Evolutionary conservation across 1,139 yeast genomes (phyloP), one percentile per base, ranked within the genome.

Genomic region (Blastobotrys raffinosifermentans): DNA sequence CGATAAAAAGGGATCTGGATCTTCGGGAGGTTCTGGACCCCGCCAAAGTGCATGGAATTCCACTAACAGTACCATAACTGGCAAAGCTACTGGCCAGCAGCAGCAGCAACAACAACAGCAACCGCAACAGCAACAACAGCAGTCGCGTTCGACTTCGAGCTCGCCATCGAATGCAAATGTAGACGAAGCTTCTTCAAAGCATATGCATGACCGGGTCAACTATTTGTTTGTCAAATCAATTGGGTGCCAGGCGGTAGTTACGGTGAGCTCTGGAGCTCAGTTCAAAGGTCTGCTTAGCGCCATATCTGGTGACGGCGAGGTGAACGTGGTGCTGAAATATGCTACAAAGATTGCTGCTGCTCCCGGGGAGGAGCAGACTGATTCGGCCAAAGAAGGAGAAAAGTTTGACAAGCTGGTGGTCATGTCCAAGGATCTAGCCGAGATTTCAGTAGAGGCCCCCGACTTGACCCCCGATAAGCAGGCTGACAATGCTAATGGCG

Each of bases 341-440:
- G 82, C 82, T 3, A 61, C 70, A 32, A 59, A 71, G 47, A 50
- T 67, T 31, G 58, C 60, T 7, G 46, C 58, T 10, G 64, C 62
- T 6, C 58, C 65, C 10, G 69, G 67, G 16, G 61, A 58, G 6
- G 61, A 57, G 18, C 57, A 48, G n/a, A 58, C 58, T 33, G 66
- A 58, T 17, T 58, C 63, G 32, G 34, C 51, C n/a, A 67, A 60
- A 31, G 61, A 59, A 10, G 61, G 61, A 10, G 53, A 49, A n/a
- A 32, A 67, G 17, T 70, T 72, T 6, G 72, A 70, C 16, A 68
- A 68, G 29, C 54, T 81, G 46, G 61, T 77, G 27, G 67, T 81
- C 44, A 64, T 67, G 43, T 70, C 77, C 8, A 73, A 73, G 40
- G 89, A 83, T 46, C 68, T 84, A 47, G 71, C 78, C 41, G 86